Evolutionary conservation across 129 eudicot species (phyloP).

Genomic region (Flaveria brownii): DNA sequence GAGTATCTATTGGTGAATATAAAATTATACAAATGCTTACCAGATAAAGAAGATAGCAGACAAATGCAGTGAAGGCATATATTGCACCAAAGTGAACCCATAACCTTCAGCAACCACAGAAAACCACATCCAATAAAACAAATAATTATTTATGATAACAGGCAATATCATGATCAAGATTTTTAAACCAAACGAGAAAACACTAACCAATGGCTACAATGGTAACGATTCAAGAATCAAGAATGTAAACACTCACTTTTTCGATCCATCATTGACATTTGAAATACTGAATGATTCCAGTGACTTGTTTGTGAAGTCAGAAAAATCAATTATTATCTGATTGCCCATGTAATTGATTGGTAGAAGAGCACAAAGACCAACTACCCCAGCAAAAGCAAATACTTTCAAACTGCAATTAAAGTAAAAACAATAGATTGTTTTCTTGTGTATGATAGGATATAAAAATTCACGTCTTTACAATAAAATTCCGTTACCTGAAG

Average conservation of each 20-base stretch:
- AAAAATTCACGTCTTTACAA: background rate
- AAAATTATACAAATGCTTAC: conserved; percentile 47
- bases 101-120: conserved; percentile 57
- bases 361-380: conserved; percentile 80
- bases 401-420: conserved; percentile 64
- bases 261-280: conserved; percentile 90
- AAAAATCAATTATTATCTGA: conserved; percentile 61
- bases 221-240: conserved; percentile 9
- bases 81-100: conserved; percentile 87
- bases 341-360: conserved; percentile 81
- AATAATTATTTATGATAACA: conserved; percentile 17
- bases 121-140: conserved; percentile 18
- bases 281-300: conserved; percentile 85
- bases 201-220: conserved; percentile 15
- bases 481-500: conserved; percentile 54
- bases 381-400: conserved; percentile 64
- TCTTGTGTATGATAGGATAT: conserved; percentile 9
- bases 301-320: conserved; percentile 60
- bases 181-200: conserved; percentile 3
- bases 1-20: background rate
- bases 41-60: conserved; percentile 78
- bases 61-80: conserved; percentile 75
- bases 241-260: conserved; percentile 43
- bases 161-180: conserved; percentile 11
- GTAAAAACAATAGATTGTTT: conserved; percentile 28